Percentiles rank a stretch among this genome's conserved stretches.
These are phyloP conservation scores for Pyrus bretschneideri DNA, from an alignment of 306 rosid species.

Conservation along the genomic window DNA sequence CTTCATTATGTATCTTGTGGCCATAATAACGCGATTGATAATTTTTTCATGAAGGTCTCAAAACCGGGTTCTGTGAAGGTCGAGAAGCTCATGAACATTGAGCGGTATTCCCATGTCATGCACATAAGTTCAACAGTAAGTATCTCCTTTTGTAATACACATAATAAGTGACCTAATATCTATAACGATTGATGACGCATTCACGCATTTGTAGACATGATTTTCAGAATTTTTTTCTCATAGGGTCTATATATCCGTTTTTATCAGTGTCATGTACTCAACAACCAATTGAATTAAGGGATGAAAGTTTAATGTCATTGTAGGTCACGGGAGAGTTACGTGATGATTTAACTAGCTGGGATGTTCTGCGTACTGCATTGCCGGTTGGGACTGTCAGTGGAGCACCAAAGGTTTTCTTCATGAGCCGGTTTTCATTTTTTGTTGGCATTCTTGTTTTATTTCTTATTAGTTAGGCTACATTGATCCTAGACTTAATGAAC, in stretches of 20 bases:
- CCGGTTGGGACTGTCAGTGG: slow-evolving; percentile 99
- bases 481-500: neutral
- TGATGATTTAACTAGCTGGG: slow-evolving; percentile 81
- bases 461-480: neutral
- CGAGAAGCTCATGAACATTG: slow-evolving; percentile 83
- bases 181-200: neutral
- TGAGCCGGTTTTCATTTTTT: neutral
- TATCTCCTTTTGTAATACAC: slow-evolving; percentile 2
- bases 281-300: neutral
- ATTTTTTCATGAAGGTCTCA: slow-evolving; percentile 58
- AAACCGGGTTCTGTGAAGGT: slow-evolving; percentile 85
- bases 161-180: neutral
- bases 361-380: slow-evolving; percentile 78
- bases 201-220: neutral
- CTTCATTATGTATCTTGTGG: neutral
- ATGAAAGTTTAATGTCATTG: slow-evolving; percentile 17
- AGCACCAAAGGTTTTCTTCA: slow-evolving; percentile 75
- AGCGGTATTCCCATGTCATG: slow-evolving; percentile 98
- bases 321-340: slow-evolving; percentile 87
- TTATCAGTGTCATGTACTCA: neutral
- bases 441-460: neutral
- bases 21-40: slow-evolving; percentile 1
- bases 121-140: slow-evolving; percentile 97
- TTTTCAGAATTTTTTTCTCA: neutral
- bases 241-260: neutral